Percentiles rank a stretch among this genome's conserved stretches.
Conservation (phyloP, 176 grass and related monocot species). For the Triticum timopheevii region DNA sequence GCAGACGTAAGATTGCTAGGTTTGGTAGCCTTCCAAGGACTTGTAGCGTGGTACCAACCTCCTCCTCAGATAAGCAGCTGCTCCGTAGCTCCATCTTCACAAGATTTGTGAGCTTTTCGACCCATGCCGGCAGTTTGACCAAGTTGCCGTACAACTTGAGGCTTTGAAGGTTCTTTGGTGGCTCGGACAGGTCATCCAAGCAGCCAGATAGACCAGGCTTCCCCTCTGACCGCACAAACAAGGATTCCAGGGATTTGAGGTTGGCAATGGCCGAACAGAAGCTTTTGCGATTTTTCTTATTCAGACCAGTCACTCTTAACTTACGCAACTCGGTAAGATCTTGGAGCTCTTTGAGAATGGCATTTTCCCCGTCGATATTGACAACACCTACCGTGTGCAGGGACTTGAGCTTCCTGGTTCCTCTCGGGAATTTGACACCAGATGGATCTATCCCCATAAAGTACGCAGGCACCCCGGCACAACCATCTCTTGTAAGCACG, state of each 20-base stretch:
- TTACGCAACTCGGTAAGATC: not conserved
- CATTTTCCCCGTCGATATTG: not conserved
- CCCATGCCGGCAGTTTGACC: not conserved
- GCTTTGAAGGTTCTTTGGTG: not conserved
- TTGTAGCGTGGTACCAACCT: not conserved
- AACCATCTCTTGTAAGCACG: not conserved
- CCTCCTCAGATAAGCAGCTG: not conserved
- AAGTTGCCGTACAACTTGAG: not conserved
- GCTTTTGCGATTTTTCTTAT: not conserved
- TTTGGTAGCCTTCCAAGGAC: not conserved
- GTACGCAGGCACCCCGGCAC: not conserved
- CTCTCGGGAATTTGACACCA: not conserved
- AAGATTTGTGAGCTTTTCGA: not conserved
- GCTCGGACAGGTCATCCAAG: not conserved
- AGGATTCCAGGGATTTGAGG: not conserved
- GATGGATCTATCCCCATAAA: not conserved
- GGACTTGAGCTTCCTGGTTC: not conserved
- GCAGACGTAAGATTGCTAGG: not conserved
- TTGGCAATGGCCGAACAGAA: not conserved
- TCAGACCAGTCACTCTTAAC: not conserved
- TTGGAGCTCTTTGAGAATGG: not conserved
- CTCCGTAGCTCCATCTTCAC: not conserved
- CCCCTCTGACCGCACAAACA: not conserved
- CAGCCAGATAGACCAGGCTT: not conserved
- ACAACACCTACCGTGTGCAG: not conserved